Evolutionary conservation across 2,329 filamentous ascomycete species (phyloP).

Genomic region (Aspergillus neotritici): DNA sequence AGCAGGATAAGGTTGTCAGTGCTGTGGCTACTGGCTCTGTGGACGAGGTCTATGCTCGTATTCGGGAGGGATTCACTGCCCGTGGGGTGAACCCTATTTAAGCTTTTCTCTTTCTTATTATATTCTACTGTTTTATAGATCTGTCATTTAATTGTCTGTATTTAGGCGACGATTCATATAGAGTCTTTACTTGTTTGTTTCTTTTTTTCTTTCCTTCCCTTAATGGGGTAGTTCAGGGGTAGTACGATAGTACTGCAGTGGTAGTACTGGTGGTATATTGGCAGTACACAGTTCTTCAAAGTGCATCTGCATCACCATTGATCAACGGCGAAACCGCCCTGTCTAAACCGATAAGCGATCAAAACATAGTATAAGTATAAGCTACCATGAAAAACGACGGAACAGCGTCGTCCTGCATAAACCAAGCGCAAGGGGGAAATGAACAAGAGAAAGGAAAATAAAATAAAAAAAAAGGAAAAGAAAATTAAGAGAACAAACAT

Average conservation of each 20-base stretch:
- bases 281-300: neutral
- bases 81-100: slow-evolving; percentile 34
- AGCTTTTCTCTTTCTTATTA: slow-evolving; percentile 9
- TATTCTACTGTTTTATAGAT: slow-evolving; percentile 8
- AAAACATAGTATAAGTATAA: slow-evolving; percentile 13
- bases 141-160: neutral
- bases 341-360: slow-evolving; percentile 11
- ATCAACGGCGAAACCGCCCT: too few relatives aligned
- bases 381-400: slow-evolving; percentile 10
- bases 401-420: slow-evolving; percentile 1
- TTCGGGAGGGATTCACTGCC: slow-evolving; percentile 44
- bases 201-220: slow-evolving; percentile 14
- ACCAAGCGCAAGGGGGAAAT: slow-evolving; percentile 1
- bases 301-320: slow-evolving; percentile 14
- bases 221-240: neutral
- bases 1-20: slow-evolving; percentile 71
- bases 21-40: slow-evolving; percentile 65
- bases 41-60: slow-evolving; percentile 57
- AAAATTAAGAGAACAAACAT: slow-evolving; percentile 13
- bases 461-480: slow-evolving; percentile 7
- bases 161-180: too few relatives aligned
- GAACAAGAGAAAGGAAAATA: slow-evolving; percentile 1
- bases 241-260: neutral
- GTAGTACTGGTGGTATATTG: neutral
- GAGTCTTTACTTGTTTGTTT: neutral